Conservation (phyloP, 2,329 filamentous ascomycete genomes). For the Calonectria montana region DNA sequence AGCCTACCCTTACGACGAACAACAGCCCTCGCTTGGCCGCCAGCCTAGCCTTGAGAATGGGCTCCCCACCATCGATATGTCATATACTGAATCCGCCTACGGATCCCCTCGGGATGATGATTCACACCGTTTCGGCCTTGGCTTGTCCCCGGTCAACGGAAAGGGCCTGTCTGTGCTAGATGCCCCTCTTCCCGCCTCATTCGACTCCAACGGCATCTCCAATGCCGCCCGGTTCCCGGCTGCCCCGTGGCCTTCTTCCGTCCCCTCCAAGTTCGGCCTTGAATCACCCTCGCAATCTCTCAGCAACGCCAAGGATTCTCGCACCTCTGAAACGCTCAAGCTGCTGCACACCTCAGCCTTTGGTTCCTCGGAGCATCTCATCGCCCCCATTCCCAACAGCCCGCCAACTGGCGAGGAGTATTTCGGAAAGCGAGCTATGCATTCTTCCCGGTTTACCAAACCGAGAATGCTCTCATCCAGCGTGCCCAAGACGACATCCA, state of each 20-base stretch:
- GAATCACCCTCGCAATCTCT: conserved; percentile 86
- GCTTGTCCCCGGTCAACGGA: conserved; percentile 79
- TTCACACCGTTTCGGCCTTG: conserved; percentile 70
- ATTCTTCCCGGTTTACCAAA: conserved; percentile 75
- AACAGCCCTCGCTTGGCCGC: conserved; percentile 57
- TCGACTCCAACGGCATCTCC: conserved; percentile 95
- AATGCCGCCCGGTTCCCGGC: conserved; percentile 83
- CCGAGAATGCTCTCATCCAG: conserved; percentile 76
- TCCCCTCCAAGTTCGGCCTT: conserved; percentile 90
- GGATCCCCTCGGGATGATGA: conserved; percentile 85
- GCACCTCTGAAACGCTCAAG: conserved; percentile 73
- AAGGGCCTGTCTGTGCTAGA: conserved; percentile 89
- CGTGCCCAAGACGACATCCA: conserved; percentile 69
- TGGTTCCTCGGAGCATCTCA: conserved; percentile 74
- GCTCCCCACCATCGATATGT: conserved; percentile 69
- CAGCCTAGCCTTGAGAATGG: conserved; percentile 66
- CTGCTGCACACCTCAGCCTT: conserved; percentile 75
- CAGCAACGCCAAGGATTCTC: conserved; percentile 68
- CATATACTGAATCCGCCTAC: conserved; percentile 71
- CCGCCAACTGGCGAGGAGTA: conserved; percentile 67
- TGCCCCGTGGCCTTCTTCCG: conserved; percentile 90
- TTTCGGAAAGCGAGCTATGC: conserved; percentile 78
- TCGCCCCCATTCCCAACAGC: conserved; percentile 58
- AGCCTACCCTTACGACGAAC: conserved; percentile 55
- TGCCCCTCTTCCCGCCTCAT: conserved; percentile 91